Evolutionary conservation across 768 basidiomycete genomes (phyloP), one percentile per base, ranked within the genome.

Genomic region (Dendrothele bispora): DNA sequence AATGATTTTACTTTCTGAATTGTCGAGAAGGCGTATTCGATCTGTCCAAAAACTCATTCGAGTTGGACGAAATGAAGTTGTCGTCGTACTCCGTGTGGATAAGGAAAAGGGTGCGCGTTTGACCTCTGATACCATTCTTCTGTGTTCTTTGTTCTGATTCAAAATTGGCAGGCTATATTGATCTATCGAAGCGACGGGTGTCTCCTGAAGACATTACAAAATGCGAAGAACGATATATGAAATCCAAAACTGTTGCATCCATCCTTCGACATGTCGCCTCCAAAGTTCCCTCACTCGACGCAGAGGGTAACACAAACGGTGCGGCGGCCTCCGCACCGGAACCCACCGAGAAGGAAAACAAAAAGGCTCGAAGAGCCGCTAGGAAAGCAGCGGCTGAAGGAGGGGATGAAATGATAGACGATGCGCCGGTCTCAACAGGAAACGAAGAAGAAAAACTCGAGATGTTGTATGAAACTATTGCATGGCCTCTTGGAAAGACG

Each of bases 1-100:
- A 56, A 99, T 99, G 97, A 99, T 99, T 57, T 72, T 98, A 11
- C 84, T 99, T n/a, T 97, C 97, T 2, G 97, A 98, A 65, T 85
- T 99, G 2, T 98, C 95, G 4, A 74, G 97, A 59, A 79, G 97
- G 60, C 95, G 95, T 61, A 99, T 99, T 60, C 72, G 95, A 56
- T 95, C 91, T 6, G 97, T 99, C 25, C 95, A 98, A 67, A 99
- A 98, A 67, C 81, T 99, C 49, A 99, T 99, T 65, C 79, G 95
- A 28, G 93, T 98, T 7, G 97, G 97, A 18, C 80, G 97, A 59
- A 99, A 99, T 66, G 95, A 98, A 64, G 95, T 98, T 52, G 97
- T 98, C 51, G 95, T 99, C 54, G 97, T 98, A 0, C 83, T 98
- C 46, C 79, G 97, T 54, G 95, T 99, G 21, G 97, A 99, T 78